Base-by-base conservation (phyloP, 2,329 filamentous ascomycete species). In the Hypomyces rosellus region DNA sequence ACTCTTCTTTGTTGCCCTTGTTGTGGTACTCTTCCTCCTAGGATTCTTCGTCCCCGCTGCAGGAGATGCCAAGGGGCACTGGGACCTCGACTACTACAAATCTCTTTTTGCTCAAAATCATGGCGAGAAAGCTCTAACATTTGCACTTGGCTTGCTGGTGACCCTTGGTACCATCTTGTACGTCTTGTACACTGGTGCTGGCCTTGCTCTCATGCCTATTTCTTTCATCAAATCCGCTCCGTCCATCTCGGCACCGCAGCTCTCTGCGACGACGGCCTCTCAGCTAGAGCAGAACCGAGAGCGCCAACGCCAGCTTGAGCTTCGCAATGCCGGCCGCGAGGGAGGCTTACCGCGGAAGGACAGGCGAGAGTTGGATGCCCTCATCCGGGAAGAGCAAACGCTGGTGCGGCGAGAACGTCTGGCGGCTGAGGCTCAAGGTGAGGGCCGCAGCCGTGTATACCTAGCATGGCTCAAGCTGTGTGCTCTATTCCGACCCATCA, bases 1-100 rank as follows among this genome's bases (percentile, higher is more conserved):
- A 0, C 71, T 91, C 45, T 85, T 83, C 53, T 97, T 97, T 66
- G 70, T 97, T 43, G 70, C 85, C 34, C 77, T 97, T 6, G 81
- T 93, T 5, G 76, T 91, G 44, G 81, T 92, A 42, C 73, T 99
- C 13, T 95, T 99, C 74, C 70, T 96, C 16, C 79, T 97, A 25
- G 93, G 93, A 40, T 96, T 97, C 74, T 96, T 99, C 66, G 84
- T 95, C 1, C 93, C 93, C 0, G 83, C 89, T 5, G 85, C 88
- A 5, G 86, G 82, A 53, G 76, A 84, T 55, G 75, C 75, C 37
- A 81, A 83, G 45, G 78, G 78, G 37, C 82, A 89, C 63, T 77
- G 86, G 61, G 89, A 96, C 60, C 75, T 96, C 51, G 92, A 96
- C 69, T 97, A 90, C 69, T 96, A 96, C 80, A 92, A 88, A 72